Conservation (phyloP, 208 protist species). For the Perkinsela sp. region DNA sequence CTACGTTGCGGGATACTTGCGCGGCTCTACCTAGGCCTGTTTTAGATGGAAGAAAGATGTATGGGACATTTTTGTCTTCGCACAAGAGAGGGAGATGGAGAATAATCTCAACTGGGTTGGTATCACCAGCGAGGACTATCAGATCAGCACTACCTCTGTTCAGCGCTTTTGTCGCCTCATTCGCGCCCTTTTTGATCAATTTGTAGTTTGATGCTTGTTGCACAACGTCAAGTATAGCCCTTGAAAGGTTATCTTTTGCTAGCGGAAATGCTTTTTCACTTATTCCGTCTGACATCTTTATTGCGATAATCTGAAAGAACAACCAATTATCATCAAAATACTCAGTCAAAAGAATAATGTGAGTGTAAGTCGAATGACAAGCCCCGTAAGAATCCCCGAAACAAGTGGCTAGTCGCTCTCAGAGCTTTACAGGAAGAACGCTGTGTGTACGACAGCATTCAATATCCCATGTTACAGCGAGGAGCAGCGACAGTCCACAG, state of each 20-base stretch:
- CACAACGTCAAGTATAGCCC: slow-evolving; percentile 87
- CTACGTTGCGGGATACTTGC: slow-evolving; percentile 89
- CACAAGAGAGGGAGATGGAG: slow-evolving; percentile 97
- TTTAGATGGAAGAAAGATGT: slow-evolving; percentile 97
- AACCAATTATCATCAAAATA: no score
- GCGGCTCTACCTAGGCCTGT: slow-evolving; percentile 86
- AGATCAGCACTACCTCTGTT: slow-evolving; percentile 94
- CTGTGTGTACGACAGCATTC: no score
- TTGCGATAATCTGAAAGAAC: no score
- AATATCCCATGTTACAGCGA: no score
- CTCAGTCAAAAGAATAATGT: no score
- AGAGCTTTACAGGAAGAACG: no score
- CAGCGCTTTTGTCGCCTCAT: slow-evolving; percentile 97
- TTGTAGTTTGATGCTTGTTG: slow-evolving; percentile 89
- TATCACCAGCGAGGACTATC: slow-evolving; percentile 96
- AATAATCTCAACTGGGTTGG: slow-evolving; percentile 98
- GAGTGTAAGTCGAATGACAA: no score
- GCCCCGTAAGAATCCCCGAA: no score
- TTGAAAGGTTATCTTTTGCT: slow-evolving; percentile 73
- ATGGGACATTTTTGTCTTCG: slow-evolving; percentile 99
- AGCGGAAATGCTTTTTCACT: slow-evolving; percentile 95
- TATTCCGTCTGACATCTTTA: slow-evolving; percentile 60
- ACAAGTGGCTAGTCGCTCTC: no score
- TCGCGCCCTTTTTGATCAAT: slow-evolving; percentile 96
- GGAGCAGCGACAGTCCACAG: no score